phyloP scores from a whole-genome alignment of 257 asterid species.

The Ocimum tenuiflorum region DNA sequence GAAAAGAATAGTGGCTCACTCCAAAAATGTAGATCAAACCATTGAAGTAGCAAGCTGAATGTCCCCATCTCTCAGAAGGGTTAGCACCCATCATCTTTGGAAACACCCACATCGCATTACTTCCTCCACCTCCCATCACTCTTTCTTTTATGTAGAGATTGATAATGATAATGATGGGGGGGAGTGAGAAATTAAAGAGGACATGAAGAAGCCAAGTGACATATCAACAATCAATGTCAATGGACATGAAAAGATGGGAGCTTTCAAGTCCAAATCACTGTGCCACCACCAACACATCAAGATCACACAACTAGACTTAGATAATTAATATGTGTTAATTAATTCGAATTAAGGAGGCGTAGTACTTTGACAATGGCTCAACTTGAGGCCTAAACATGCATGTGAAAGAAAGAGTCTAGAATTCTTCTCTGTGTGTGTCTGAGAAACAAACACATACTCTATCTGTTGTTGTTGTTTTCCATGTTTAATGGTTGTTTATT shows the following conservation, averaged over 20 bases:
- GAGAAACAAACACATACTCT: neutral
- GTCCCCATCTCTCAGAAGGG: slow-evolving; percentile 99
- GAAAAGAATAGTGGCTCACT: slow-evolving; percentile 26
- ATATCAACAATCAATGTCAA: slow-evolving; percentile 89
- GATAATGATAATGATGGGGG: slow-evolving; percentile 22
- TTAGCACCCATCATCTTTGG: slow-evolving; percentile 63
- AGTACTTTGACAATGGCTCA: too few relatives aligned
- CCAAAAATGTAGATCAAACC: slow-evolving; percentile 77
- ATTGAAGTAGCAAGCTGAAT: slow-evolving; percentile 76
- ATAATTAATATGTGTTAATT: too few relatives aligned
- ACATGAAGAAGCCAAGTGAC: slow-evolving; percentile 68
- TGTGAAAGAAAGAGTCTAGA: neutral
- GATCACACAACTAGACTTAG: too few relatives aligned
- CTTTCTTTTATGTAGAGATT: too few relatives aligned
- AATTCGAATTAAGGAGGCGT: too few relatives aligned
- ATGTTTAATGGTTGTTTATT: slow-evolving; percentile 31
- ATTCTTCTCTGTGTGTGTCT: too few relatives aligned
- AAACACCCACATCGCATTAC: slow-evolving; percentile 65
- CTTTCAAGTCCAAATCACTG: slow-evolving; percentile 93
- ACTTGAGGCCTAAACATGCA: neutral
- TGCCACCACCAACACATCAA: slow-evolving; percentile 56
- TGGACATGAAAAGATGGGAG: slow-evolving; percentile 98
- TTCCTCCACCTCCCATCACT: slow-evolving; percentile 49
- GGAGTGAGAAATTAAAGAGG: slow-evolving; percentile 45
- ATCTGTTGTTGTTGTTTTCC: slow-evolving; percentile 14